Conservation (phyloP, 345 rosid species). For the Ricinus communis region DNA sequence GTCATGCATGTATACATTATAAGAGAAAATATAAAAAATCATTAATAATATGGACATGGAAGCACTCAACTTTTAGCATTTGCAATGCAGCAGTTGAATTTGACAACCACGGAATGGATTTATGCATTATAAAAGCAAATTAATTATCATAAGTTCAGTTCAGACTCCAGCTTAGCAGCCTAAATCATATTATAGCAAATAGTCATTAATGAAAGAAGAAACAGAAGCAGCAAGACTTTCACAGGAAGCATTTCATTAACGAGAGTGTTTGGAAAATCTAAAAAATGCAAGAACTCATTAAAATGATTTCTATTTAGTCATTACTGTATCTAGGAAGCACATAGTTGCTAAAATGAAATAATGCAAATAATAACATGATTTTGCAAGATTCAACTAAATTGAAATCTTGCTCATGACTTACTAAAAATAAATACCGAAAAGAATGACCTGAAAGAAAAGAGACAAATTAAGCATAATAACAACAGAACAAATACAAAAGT, state of each 20-base stretch:
- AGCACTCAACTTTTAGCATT: background rate
- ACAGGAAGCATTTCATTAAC: background rate
- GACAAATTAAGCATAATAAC: slow-evolving; percentile 1
- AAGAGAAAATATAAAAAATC: background rate
- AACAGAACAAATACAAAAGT: background rate
- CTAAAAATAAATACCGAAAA: no score
- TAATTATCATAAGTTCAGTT: background rate
- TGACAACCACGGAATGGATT: background rate
- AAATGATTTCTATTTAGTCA: no score
- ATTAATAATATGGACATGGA: background rate
- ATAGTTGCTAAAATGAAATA: no score
- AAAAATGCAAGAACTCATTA: no score
- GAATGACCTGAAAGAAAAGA: no score
- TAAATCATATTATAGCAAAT: background rate
- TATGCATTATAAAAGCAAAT: background rate
- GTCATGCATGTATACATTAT: background rate
- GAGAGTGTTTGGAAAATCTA: no score
- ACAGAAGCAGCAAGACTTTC: background rate
- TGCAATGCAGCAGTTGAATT: no score
- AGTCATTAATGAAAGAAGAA: background rate
- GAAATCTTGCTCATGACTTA: no score
- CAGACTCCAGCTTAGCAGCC: background rate
- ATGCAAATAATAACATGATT: no score
- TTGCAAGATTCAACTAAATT: no score
- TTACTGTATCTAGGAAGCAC: no score